Percentiles rank a stretch among this genome's conserved stretches.
Conservation (phyloP, 2,329 filamentous ascomycete species). For the Ampelomyces quisqualis region DNA sequence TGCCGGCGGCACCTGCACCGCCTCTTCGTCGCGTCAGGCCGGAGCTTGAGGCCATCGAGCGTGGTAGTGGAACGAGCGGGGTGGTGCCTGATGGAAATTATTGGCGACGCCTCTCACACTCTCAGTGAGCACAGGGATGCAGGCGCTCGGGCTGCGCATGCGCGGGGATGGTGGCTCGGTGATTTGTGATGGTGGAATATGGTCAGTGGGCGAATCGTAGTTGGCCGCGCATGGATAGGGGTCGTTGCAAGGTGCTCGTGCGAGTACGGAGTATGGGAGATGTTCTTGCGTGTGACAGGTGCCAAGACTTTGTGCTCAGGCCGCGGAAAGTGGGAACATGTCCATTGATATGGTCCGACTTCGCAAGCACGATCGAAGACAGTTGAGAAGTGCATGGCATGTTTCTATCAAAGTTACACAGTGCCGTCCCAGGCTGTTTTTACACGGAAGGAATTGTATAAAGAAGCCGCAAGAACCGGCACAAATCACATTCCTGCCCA, state of each 20-base stretch:
- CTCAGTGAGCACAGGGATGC: conserved; percentile 37
- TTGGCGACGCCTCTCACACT: conserved; percentile 37
- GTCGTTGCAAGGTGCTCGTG: conserved; percentile 19
- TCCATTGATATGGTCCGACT: background rate
- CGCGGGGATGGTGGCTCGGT: conserved; percentile 16
- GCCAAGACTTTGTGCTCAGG: conserved; percentile 19
- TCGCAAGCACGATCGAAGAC: conserved; percentile 8
- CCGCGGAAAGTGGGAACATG: conserved; percentile 9
- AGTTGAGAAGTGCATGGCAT: conserved; percentile 32
- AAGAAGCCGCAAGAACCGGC: conserved; percentile 36
- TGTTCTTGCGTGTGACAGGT: conserved; percentile 28
- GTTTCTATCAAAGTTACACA: conserved; percentile 42
- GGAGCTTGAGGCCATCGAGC: conserved; percentile 66
- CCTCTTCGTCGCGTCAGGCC: conserved; percentile 71
- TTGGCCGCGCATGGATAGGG: conserved; percentile 19
- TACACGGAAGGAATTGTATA: conserved; percentile 44
- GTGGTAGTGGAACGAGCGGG: conserved; percentile 32
- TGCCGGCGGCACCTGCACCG: conserved; percentile 60
- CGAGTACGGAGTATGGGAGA: conserved; percentile 14
- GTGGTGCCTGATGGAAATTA: conserved; percentile 33
- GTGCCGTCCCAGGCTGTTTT: conserved; percentile 41
- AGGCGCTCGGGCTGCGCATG: conserved; percentile 39
- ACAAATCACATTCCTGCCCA: conserved; percentile 32
- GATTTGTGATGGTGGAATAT: conserved; percentile 13
- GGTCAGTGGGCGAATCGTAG: conserved; percentile 12